Conservation (phyloP, 2,329 filamentous ascomycete genomes). For the Fusarium penzigii region DNA sequence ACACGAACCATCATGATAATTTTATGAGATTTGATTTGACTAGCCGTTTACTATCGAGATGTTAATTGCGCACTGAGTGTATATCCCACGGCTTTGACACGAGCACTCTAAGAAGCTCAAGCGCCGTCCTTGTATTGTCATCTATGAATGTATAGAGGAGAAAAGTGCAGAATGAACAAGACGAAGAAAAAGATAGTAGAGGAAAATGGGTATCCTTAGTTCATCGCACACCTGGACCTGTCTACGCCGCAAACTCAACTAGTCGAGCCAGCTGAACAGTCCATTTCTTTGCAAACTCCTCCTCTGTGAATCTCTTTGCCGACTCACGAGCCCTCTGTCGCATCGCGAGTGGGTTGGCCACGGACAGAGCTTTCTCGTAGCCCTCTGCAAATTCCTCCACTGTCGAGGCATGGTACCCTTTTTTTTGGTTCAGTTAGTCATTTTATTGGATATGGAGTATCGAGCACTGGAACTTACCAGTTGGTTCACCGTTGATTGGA, state of each 20-base stretch:
- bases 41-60: no score
- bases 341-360: conserved; percentile 74
- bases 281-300: conserved; percentile 82
- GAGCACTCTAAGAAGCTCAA: no score
- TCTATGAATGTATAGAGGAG: no score
- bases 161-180: no score
- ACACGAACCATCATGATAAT: background rate
- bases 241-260: conserved; percentile 48
- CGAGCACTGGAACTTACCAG: conserved; percentile 54
- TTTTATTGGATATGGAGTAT: background rate
- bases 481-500: conserved; percentile 74
- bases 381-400: conserved; percentile 76
- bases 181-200: no score
- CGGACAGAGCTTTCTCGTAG: conserved; percentile 74
- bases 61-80: no score
- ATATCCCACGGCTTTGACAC: no score
- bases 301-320: conserved; percentile 83
- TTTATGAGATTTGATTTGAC: background rate
- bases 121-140: no score
- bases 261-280: conserved; percentile 71
- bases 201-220: conserved; percentile 39
- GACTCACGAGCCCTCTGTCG: conserved; percentile 74
- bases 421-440: background rate
- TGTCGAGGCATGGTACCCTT: conserved; percentile 84
- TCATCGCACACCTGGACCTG: conserved; percentile 22